A percentile compares a stretch with the other conserved stretches of the same genome.
These are phyloP conservation scores for Karstenula rhodostoma DNA, from an alignment of 2,329 filamentous ascomycete genomes.

Conservation along the genomic window DNA sequence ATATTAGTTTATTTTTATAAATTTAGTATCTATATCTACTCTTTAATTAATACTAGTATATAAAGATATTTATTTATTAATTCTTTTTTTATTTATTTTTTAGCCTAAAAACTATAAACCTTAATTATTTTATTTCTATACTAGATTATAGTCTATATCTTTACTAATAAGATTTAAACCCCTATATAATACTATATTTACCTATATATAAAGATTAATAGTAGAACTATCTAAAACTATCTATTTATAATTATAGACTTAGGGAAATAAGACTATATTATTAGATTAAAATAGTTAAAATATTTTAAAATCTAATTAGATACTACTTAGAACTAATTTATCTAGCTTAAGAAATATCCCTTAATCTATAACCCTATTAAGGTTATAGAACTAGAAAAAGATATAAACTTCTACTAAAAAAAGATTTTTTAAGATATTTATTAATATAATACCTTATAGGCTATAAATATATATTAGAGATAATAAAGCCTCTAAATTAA, in stretches of 20 bases:
- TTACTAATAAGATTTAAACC: not conserved
- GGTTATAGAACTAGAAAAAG: not conserved
- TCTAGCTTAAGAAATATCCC: not conserved
- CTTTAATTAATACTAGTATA: not conserved
- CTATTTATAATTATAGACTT: not conserved
- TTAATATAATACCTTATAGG: not conserved
- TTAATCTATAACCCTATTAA: not conserved
- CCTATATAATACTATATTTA: not conserved
- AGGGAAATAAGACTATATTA: not conserved
- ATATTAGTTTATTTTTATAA: not conserved
- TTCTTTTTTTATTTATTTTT: not conserved
- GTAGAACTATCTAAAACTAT: not conserved
- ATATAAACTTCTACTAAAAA: constrained; percentile 3
- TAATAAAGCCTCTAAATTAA: not conserved
- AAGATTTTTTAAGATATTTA: not conserved
- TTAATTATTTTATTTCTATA: not conserved
- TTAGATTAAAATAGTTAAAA: not conserved
- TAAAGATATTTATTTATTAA: not conserved
- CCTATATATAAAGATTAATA: not conserved
- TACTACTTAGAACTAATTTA: not conserved
- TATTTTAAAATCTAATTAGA: not conserved
- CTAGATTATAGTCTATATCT: not conserved
- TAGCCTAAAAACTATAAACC: not conserved
- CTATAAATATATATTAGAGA: not conserved
- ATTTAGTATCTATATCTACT: not conserved